Evolutionary conservation across 2,329 filamentous ascomycete genomes (phyloP).

Genomic region (Monosporascus ibericus): DNA sequence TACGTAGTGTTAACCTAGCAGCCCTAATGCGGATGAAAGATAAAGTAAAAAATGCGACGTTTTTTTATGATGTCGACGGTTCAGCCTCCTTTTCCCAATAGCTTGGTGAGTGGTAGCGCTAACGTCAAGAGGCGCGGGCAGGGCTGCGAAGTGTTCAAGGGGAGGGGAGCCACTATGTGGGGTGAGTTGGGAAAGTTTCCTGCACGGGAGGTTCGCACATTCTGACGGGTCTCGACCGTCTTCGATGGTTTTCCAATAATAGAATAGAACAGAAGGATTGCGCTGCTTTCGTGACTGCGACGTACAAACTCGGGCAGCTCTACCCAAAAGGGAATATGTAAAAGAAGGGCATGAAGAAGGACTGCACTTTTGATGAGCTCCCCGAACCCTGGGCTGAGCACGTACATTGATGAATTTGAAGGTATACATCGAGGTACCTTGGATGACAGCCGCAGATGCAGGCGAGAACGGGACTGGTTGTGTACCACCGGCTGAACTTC

Average conservation of each 20-base stretch:
- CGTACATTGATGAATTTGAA: too few species aligned
- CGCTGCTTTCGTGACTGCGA: background rate
- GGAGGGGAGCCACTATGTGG: background rate
- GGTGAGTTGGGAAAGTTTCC: background rate
- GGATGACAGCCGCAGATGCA: too few species aligned
- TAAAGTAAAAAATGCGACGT: background rate
- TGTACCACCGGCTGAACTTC: background rate
- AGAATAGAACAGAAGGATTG: background rate
- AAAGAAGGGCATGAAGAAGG: background rate
- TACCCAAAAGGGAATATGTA: too few species aligned
- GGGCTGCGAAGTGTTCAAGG: background rate
- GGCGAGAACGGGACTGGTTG: too few species aligned
- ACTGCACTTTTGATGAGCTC: too few species aligned
- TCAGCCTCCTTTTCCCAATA: conserved; percentile 1
- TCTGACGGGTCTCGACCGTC: background rate
- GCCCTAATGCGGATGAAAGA: background rate
- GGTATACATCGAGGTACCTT: too few species aligned
- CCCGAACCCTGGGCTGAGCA: too few species aligned
- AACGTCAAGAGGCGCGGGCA: background rate
- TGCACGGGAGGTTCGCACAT: background rate
- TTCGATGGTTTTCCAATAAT: background rate
- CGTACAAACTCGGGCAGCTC: background rate
- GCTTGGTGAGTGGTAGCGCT: background rate
- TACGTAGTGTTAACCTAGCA: background rate
- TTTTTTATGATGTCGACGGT: background rate